Conservation (phyloP, 75 land plant species). For the Ceratopteris richardii region DNA sequence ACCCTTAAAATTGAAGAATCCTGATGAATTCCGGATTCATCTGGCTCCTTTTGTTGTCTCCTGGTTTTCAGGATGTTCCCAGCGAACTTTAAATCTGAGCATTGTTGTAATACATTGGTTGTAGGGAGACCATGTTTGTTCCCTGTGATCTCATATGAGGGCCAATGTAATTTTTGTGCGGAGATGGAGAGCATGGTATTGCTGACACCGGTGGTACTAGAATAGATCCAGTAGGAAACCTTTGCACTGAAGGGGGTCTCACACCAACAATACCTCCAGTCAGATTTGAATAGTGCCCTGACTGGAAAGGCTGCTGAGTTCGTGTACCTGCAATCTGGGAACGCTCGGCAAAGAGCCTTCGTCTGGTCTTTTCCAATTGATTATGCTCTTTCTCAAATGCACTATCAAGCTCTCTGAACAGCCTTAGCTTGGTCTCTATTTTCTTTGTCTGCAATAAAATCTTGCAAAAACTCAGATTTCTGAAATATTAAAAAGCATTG, state of each 20-base stretch:
- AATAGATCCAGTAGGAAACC: not conserved
- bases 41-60: too few relatives aligned
- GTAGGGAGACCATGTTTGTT: too few relatives aligned
- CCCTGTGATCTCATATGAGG: too few relatives aligned
- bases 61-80: too few relatives aligned
- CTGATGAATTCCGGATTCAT: too few relatives aligned
- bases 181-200: too few relatives aligned
- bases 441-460: conserved; percentile 59
- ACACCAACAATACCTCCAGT: not conserved
- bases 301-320: not conserved
- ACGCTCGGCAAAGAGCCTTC: conserved; percentile 64
- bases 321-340: conserved; percentile 57
- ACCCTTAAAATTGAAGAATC: too few relatives aligned
- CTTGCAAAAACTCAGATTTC: not conserved
- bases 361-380: conserved; percentile 59
- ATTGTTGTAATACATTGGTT: too few relatives aligned
- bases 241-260: not conserved
- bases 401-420: conserved; percentile 61
- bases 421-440: conserved; percentile 66
- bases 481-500: not conserved
- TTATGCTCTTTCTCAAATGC: conserved; percentile 50
- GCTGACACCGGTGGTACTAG: too few relatives aligned
- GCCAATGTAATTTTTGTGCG: too few relatives aligned
- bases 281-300: not conserved
- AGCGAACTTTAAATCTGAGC: too few relatives aligned